Evolutionary conservation across 139 green algal species (phyloP).

Genomic region (Chlamydomonas incerta): DNA sequence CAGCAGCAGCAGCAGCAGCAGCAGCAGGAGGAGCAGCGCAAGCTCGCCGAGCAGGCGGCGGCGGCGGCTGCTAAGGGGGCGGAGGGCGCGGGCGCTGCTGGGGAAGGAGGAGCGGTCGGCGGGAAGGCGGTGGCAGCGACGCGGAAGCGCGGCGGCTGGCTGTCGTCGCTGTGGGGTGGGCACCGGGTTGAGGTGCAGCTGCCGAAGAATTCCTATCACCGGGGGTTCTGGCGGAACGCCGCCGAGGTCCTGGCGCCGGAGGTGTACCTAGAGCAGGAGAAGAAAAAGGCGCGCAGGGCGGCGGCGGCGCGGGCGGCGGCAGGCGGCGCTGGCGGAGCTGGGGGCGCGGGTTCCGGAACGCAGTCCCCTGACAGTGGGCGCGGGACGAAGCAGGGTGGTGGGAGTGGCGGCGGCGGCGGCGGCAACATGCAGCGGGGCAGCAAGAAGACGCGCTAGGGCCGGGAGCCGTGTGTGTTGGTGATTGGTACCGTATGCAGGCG

Average conservation of each 20-base stretch:
- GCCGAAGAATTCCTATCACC: conserved; percentile 46
- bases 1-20: conserved; percentile 5
- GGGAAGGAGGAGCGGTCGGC: too few species aligned
- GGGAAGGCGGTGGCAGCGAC: too few species aligned
- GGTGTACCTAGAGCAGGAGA: background rate
- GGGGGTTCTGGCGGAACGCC: conserved; percentile 38
- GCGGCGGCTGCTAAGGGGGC: background rate
- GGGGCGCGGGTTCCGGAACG: too few species aligned
- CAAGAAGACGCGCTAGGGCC: background rate
- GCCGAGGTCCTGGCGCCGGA: conserved; percentile 46
- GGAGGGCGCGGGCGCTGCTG: too few species aligned
- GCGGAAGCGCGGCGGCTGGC: background rate
- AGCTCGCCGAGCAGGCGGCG: too few species aligned
- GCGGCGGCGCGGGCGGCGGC: background rate
- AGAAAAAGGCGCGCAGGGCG: background rate
- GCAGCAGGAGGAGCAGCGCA: background rate
- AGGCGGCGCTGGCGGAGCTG: background rate
- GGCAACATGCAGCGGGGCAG: background rate
- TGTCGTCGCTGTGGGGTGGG: background rate
- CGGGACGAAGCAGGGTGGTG: background rate
- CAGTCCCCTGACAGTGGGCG: background rate
- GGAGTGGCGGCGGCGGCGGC: background rate
- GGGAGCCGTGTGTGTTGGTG: too few species aligned
- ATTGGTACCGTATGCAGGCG: too few species aligned
- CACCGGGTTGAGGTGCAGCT: background rate